A percentile compares a stretch with the other conserved stretches of the same genome.
These are phyloP conservation scores for Borovskyia barvae DNA, from an alignment of 208 protist species.

Conservation along the genomic window DNA sequence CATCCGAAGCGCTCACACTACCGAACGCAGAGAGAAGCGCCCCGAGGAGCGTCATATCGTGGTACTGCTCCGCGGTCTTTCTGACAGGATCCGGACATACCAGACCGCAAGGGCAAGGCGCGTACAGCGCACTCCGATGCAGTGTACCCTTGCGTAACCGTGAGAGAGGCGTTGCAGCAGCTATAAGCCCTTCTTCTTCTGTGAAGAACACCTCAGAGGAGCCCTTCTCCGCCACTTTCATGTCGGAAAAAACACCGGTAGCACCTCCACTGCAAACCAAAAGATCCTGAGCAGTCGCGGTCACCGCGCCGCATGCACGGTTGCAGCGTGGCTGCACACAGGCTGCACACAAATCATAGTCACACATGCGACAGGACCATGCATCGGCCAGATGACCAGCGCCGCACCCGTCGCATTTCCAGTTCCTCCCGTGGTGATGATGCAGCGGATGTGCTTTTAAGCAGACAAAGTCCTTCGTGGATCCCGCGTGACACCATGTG, in stretches of 20 bases:
- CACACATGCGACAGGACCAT: conserved; percentile 68
- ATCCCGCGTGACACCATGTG: conserved; percentile 6
- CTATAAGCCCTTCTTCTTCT: conserved; percentile 27
- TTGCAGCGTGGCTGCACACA: conserved; percentile 46
- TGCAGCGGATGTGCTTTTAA: conserved; percentile 48
- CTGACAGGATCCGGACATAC: conserved; percentile 16
- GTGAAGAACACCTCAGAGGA: conserved; percentile 28
- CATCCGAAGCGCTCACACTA: conserved; percentile 16
- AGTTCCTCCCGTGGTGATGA: conserved; percentile 73
- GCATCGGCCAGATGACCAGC: conserved; percentile 38
- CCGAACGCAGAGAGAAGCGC: conserved; percentile 31
- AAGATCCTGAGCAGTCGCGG: conserved; percentile 61
- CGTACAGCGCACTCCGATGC: conserved; percentile 16
- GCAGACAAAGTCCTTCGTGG: conserved; percentile 23
- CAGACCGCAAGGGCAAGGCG: conserved; percentile 30
- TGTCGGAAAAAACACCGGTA: neutral
- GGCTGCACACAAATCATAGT: conserved; percentile 77
- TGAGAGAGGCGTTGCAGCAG: conserved; percentile 10
- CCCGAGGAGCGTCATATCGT: conserved; percentile 13
- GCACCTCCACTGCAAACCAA: conserved; percentile 16
- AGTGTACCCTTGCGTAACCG: conserved; percentile 1
- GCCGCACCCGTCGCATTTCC: conserved; percentile 65
- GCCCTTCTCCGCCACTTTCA: neutral
- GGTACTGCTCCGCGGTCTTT: too few relatives aligned
- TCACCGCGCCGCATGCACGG: conserved; percentile 42